Conservation (phyloP, 179 eudicot genomes). For the Amaranthus tricolor region DNA sequence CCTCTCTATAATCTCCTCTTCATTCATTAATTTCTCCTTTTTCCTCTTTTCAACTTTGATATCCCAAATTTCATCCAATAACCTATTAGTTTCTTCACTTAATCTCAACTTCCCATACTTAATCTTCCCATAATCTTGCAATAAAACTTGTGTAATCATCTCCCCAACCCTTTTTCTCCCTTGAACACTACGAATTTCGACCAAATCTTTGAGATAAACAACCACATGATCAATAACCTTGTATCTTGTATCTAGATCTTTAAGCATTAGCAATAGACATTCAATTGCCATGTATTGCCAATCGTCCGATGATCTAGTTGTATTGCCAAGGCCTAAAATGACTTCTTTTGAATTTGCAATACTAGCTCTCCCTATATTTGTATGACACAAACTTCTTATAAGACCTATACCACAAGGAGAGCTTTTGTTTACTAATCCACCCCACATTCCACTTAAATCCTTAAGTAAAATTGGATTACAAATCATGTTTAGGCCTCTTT, state of each 20-base stretch:
- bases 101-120: conserved; percentile 39
- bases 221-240: conserved; percentile 38
- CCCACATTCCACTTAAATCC: conserved; percentile 60
- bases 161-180: conserved; percentile 45
- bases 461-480: conserved; percentile 41
- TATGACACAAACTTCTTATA: conserved; percentile 50
- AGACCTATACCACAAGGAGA: conserved; percentile 62
- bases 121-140: conserved; percentile 45
- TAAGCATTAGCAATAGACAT: conserved; percentile 51
- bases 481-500: conserved; percentile 39
- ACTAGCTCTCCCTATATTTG: conserved; percentile 41
- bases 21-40: conserved; percentile 41
- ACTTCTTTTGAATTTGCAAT: conserved; percentile 39
- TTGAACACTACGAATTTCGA: conserved; percentile 40
- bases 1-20: conserved; percentile 40
- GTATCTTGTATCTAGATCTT: conserved; percentile 51
- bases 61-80: conserved; percentile 51
- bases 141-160: conserved; percentile 42
- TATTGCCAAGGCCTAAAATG: conserved; percentile 46
- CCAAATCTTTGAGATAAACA: conserved; percentile 52
- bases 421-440: conserved; percentile 48
- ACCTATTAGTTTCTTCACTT: conserved; percentile 27
- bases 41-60: conserved; percentile 47
- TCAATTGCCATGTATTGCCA: conserved; percentile 73
- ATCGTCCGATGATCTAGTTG: conserved; percentile 66